Percentiles rank a stretch among this genome's conserved stretches.
phyloP scores from a whole-genome alignment of 202 grass and related monocot species.

The Schoenoplectus tabernaemontani region DNA sequence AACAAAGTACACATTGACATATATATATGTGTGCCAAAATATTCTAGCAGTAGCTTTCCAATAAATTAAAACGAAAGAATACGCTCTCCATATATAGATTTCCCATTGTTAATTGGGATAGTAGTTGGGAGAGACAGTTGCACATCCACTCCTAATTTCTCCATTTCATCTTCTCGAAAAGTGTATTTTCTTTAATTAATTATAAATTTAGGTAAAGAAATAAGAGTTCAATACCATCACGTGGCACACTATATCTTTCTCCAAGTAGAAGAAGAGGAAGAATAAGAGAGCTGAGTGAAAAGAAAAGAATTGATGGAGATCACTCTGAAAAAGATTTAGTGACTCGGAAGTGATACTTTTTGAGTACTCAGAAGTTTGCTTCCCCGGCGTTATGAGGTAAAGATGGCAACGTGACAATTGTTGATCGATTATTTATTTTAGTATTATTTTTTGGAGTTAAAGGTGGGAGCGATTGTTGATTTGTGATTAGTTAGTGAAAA shows the following conservation, averaged over 20 bases:
- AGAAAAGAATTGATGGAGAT: background rate
- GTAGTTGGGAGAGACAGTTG: background rate
- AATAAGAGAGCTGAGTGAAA: background rate
- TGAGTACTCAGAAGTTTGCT: background rate
- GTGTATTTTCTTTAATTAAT: background rate
- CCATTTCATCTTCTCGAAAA: background rate
- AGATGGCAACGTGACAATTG: background rate
- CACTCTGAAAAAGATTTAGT: background rate
- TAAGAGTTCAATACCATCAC: background rate
- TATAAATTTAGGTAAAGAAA: background rate
- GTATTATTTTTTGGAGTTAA: too few species aligned
- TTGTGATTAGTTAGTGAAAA: background rate
- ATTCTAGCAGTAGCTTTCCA: slow-evolving; percentile 4
- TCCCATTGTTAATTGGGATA: slow-evolving; percentile 18
- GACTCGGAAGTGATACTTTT: too few species aligned
- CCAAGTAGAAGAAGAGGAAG: background rate
- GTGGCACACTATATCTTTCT: background rate
- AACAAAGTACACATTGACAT: background rate
- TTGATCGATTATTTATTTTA: too few species aligned
- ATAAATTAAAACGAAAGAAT: background rate
- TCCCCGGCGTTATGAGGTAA: background rate
- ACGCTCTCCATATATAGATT: background rate
- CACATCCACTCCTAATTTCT: background rate
- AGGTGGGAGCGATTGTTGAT: too few species aligned
- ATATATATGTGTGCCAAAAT: background rate